Evolutionary conservation across 495 filamentous ascomycete species (phyloP), one percentile per base, ranked within the genome.

Genomic region (Aspergillus baeticus): DNA sequence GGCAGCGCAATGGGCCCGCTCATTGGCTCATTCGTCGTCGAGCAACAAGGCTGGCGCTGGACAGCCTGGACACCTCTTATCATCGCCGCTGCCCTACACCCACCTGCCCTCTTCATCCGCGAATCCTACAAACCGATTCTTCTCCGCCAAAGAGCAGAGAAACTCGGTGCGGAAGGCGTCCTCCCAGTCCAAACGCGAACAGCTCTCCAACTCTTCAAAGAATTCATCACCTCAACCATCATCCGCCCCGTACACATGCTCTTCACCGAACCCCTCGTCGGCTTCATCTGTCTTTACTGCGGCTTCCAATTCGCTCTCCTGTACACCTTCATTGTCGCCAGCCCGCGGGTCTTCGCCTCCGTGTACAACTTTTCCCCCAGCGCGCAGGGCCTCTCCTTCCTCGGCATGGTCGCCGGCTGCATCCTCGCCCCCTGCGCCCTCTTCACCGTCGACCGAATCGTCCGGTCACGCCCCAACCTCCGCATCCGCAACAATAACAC

Each of bases 301-400:
- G 88, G 90, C 49, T 76, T 96, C 1, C 94, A 93, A 61, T 79
- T 96, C 21, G 52, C 52, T 17, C 33, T 55, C 0, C 43, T 55
- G 13, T 55, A 55, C 11, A 55, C 52, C 18, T 91, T 89, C 69
- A 94, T 95, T 70, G 83, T 91, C 18, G 86, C 88, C 6, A 86
- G 83, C 55, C 91, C 91, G 0, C 84, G 92, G 39, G 84, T 91
- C 44, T 94, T 94, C 68, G 73, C 78, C 3, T 64, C 84, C 8
- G 69, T 87, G 35, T 85, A 90, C 13, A 84, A 84, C 38, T 94
- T 89, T 89, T 75, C 76, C 0, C 69, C 80, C 1, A 81, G 83
- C 10, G 66, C 86, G 35, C 79, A 82, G 0, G 90, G 89, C 1
- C 82, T 94, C 5, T 73, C 87, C 3, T 94, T 91, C 66, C 61